These are phyloP conservation scores for Prunus campanulata DNA, from an alignment of 306 rosid species.

Conservation along the genomic window DNA sequence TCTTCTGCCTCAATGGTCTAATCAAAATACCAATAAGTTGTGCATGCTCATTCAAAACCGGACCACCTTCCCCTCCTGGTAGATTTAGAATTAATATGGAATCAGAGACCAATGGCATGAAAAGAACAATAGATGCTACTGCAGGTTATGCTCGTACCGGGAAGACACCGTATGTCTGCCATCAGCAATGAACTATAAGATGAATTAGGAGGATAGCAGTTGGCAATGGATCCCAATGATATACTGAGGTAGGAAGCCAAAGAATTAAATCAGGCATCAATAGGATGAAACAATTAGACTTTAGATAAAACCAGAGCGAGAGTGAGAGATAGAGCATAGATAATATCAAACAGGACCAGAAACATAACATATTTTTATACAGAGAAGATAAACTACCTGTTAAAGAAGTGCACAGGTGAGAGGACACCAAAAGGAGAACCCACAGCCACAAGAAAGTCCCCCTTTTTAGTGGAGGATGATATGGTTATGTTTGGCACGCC, in stretches of 20 bases:
- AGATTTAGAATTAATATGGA: conserved; percentile 37
- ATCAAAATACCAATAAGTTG: conserved; percentile 70
- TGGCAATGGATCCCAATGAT: conserved; percentile 81
- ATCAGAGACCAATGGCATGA: conserved; percentile 33
- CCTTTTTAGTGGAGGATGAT: conserved; percentile 64
- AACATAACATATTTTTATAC: background rate
- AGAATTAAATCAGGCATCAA: conserved; percentile 32
- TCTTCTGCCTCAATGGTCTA: conserved; percentile 80
- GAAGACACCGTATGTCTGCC: conserved; percentile 94
- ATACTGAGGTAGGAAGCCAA: conserved; percentile 56
- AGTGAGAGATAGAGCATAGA: background rate
- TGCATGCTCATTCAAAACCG: conserved; percentile 67
- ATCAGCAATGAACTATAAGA: conserved; percentile 66
- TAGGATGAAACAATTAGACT: background rate
- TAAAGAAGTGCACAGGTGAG: conserved; percentile 87
- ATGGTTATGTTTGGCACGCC: conserved; percentile 42
- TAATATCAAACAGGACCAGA: background rate
- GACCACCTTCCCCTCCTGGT: conserved; percentile 94
- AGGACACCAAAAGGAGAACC: conserved; percentile 97
- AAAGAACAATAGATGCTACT: conserved; percentile 36
- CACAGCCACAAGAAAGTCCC: conserved; percentile 75
- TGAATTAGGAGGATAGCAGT: conserved; percentile 78
- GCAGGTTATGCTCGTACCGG: conserved; percentile 63
- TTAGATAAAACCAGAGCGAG: background rate
- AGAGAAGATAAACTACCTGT: conserved; percentile 51